A percentile compares a stretch with the other conserved stretches of the same genome.
These are phyloP conservation scores for Mycena filopes DNA, from an alignment of 768 basidiomycete species.

Conservation along the genomic window DNA sequence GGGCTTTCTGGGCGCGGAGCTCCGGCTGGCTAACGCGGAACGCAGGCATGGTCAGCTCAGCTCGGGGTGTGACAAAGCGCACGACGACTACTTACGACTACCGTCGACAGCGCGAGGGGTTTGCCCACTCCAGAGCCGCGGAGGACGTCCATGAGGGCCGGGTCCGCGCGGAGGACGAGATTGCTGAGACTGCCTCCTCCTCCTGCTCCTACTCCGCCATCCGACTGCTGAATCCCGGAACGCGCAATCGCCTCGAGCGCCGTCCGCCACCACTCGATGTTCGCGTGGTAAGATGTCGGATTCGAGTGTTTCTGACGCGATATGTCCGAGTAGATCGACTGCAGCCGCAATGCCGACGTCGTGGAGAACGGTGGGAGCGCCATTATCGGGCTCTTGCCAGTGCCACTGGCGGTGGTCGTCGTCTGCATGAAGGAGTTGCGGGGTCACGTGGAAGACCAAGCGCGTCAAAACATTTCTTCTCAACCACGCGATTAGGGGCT, in stretches of 20 bases:
- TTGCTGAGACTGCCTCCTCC: no score
- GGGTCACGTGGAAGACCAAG: constrained; percentile 3
- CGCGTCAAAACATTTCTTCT: neutral
- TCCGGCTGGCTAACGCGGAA: constrained; percentile 77
- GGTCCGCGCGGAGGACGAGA: constrained; percentile 68
- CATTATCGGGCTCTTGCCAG: no score
- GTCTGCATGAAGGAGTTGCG: constrained; percentile 24
- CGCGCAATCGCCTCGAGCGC: constrained; percentile 71
- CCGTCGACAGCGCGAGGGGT: constrained; percentile 75
- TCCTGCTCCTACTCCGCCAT: no score
- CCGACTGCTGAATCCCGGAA: constrained; percentile 64
- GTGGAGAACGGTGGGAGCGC: constrained; percentile 58
- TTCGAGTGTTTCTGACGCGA: constrained; percentile 87
- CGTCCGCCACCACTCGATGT: constrained; percentile 89
- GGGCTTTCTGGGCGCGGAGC: constrained; percentile 54
- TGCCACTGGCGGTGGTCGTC: constrained; percentile 24
- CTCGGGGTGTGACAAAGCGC: no score
- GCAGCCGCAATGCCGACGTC: constrained; percentile 66
- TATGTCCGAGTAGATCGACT: constrained; percentile 90
- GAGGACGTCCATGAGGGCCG: constrained; percentile 66
- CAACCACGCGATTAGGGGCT: constrained; percentile 22
- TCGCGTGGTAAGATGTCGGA: constrained; percentile 81
- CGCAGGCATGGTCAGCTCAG: constrained; percentile 46
- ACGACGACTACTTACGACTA: constrained; percentile 87
- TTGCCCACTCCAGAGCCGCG: constrained; percentile 78